These are phyloP conservation scores for Lichtheimia ramosa DNA, from an alignment of 371 early-diverging fungal genomes.

Conservation along the genomic window DNA sequence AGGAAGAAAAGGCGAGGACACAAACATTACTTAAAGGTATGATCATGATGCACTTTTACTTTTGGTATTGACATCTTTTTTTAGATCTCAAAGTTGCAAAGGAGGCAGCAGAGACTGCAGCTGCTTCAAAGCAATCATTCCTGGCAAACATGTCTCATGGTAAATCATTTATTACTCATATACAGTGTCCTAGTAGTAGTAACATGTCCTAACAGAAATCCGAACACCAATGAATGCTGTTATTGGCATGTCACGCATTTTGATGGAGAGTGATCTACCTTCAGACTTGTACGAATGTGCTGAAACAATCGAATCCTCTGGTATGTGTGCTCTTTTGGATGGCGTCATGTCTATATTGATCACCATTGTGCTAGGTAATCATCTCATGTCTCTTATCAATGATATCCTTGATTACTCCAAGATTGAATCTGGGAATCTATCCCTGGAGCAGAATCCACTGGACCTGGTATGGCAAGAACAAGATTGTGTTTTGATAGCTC, in stretches of 20 bases:
- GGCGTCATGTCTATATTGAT: neutral
- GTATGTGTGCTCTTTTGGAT: slow-evolving; percentile 6
- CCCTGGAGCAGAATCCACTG: slow-evolving; percentile 33
- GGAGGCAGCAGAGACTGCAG: slow-evolving; percentile 55
- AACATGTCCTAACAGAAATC: slow-evolving; percentile 9
- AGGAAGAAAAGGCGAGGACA: slow-evolving; percentile 49
- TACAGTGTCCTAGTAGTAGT: neutral
- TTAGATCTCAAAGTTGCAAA: slow-evolving; percentile 50
- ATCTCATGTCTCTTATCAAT: slow-evolving; percentile 51
- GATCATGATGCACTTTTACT: no score
- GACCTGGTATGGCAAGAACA: slow-evolving; percentile 20
- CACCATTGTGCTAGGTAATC: slow-evolving; percentile 17
- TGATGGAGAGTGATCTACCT: slow-evolving; percentile 42
- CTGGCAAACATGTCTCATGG: slow-evolving; percentile 53
- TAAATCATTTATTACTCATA: slow-evolving; percentile 9
- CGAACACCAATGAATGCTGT: slow-evolving; percentile 56
- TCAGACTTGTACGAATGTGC: slow-evolving; percentile 45
- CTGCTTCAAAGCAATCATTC: slow-evolving; percentile 52
- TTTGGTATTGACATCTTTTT: neutral
- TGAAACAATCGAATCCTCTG: slow-evolving; percentile 45
- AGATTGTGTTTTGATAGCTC: neutral
- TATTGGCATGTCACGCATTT: slow-evolving; percentile 46
- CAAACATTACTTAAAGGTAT: slow-evolving; percentile 33
- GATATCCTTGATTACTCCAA: slow-evolving; percentile 61
- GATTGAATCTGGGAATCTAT: slow-evolving; percentile 56